Conservation (phyloP, 257 asterid species). For the Mitragyna speciosa region DNA sequence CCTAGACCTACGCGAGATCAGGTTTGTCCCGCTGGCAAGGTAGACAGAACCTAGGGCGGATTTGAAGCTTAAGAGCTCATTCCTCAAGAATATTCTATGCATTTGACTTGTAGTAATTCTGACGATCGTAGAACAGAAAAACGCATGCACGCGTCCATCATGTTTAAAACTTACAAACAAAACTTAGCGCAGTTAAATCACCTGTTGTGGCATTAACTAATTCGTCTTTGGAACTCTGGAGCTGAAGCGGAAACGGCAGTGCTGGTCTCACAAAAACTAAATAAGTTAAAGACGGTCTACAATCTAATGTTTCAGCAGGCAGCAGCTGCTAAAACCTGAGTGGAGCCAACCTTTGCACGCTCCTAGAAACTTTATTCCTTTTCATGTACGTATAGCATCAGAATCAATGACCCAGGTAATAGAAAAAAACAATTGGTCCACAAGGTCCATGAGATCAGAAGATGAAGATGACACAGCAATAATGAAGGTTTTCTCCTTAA, state of each 20-base stretch:
- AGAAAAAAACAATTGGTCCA: background rate
- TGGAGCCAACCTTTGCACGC: background rate
- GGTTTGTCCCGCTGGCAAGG: background rate
- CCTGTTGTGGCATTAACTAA: background rate
- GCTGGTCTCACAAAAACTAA: background rate
- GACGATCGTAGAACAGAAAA: background rate
- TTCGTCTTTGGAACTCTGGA: background rate
- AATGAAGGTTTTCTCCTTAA: background rate
- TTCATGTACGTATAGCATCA: too few relatives aligned
- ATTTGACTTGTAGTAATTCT: background rate
- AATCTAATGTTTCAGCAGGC: background rate
- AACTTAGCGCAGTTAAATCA: background rate
- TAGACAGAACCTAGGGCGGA: background rate
- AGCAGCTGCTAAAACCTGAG: background rate
- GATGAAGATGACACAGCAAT: background rate
- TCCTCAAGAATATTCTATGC: background rate
- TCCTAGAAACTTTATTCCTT: background rate
- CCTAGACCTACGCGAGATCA: background rate
- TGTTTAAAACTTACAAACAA: background rate
- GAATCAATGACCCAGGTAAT: background rate
- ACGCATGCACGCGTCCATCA: background rate
- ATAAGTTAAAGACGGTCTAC: background rate
- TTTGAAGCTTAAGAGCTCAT: background rate
- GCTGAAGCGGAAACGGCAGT: background rate
- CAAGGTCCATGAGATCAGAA: background rate